Evolutionary conservation across 768 basidiomycete genomes (phyloP).

Genomic region (Naganishia friedmannii): DNA sequence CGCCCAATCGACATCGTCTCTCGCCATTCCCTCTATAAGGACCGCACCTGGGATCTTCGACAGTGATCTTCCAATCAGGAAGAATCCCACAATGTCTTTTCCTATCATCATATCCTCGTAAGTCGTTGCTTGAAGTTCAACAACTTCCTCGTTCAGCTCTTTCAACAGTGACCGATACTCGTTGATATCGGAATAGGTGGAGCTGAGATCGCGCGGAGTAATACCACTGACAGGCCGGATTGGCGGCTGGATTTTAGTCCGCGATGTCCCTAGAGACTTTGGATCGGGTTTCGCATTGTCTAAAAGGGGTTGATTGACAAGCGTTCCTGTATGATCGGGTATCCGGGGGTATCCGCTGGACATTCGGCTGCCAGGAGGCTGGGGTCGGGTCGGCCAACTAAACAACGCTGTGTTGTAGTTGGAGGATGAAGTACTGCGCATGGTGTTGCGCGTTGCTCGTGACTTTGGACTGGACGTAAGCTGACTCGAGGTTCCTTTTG

Average conservation of each 20-base stretch:
- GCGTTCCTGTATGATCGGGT: neutral
- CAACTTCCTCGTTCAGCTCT: slow-evolving; percentile 69
- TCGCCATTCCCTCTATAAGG: slow-evolving; percentile 73
- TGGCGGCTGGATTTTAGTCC: slow-evolving; percentile 58
- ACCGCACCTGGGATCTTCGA: slow-evolving; percentile 63
- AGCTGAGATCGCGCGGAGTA: slow-evolving; percentile 64
- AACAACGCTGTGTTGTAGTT: slow-evolving; percentile 1
- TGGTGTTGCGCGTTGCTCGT: neutral
- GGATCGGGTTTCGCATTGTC: neutral
- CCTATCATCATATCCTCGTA: slow-evolving; percentile 74
- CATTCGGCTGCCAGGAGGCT: neutral
- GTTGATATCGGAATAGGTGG: slow-evolving; percentile 68
- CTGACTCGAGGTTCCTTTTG: neutral
- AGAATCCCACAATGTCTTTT: slow-evolving; percentile 64
- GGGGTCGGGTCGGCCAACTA: neutral
- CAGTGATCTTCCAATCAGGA: slow-evolving; percentile 70
- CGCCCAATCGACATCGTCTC: slow-evolving; percentile 79
- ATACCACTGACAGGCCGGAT: slow-evolving; percentile 72
- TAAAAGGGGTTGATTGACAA: neutral
- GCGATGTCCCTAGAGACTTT: neutral
- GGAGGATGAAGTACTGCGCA: neutral
- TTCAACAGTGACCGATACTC: slow-evolving; percentile 69
- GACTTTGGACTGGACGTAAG: neutral
- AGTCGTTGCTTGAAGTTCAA: slow-evolving; percentile 63
- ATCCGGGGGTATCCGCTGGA: slow-evolving; percentile 9